Conservation (phyloP, 2,329 filamentous ascomycete genomes). For the Epichloe aotearoae region DNA sequence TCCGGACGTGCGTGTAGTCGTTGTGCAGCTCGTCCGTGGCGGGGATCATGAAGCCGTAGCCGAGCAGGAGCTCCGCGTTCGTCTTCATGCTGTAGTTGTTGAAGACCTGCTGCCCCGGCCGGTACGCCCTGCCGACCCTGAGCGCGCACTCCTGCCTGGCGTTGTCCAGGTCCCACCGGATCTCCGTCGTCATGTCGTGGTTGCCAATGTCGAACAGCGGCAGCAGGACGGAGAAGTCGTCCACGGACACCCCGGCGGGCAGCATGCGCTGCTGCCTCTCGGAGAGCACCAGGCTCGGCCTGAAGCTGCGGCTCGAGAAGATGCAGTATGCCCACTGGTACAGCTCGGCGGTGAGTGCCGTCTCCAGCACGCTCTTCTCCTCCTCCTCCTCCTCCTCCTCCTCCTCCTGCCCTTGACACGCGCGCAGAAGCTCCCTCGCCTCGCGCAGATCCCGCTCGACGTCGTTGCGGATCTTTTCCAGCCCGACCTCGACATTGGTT, state of each 20-base stretch:
- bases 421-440: constrained; percentile 24
- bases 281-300: constrained; percentile 43
- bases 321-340: constrained; percentile 54
- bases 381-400: no score
- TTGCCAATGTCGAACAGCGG: constrained; percentile 63
- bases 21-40: constrained; percentile 37
- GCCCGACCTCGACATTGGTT: constrained; percentile 37
- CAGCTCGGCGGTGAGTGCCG: constrained; percentile 30
- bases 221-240: constrained; percentile 55
- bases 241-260: constrained; percentile 22
- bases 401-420: constrained; percentile 1
- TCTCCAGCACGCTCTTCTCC: constrained; percentile 12
- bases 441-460: constrained; percentile 33
- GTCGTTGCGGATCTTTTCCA: constrained; percentile 32
- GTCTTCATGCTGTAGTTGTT: constrained; percentile 67
- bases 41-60: constrained; percentile 48
- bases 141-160: constrained; percentile 27
- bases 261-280: constrained; percentile 13
- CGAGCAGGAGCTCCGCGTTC: constrained; percentile 55
- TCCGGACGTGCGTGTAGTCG: constrained; percentile 45
- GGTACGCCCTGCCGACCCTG: constrained; percentile 27
- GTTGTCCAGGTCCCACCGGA: constrained; percentile 43
- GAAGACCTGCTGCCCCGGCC: constrained; percentile 41
- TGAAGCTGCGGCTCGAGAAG: constrained; percentile 52
- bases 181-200: constrained; percentile 47